These are phyloP conservation scores for Agastache rugosa DNA, from an alignment of 257 asterid species.

Conservation along the genomic window DNA sequence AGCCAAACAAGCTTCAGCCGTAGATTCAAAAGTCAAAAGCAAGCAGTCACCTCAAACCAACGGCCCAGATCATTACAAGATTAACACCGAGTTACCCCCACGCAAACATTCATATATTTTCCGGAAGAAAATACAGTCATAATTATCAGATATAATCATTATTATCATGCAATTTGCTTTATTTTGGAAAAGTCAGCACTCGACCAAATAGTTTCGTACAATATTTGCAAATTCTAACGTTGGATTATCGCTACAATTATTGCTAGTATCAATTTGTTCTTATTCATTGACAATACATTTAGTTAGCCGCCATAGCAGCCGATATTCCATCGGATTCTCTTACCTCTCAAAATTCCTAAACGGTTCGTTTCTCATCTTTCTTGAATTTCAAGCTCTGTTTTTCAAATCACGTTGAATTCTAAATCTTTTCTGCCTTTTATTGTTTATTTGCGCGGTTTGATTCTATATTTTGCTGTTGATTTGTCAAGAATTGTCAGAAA, in stretches of 20 bases:
- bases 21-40: constrained; percentile 32
- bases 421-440: background rate
- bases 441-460: constrained; percentile 11
- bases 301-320: constrained; percentile 37
- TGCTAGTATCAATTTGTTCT: constrained; percentile 11
- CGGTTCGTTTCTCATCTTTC: constrained; percentile 43
- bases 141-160: constrained; percentile 13
- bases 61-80: constrained; percentile 31
- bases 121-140: background rate
- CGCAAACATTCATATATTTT: constrained; percentile 23
- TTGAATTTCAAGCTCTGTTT: constrained; percentile 22
- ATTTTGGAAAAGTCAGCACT: constrained; percentile 27
- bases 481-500: constrained; percentile 20
- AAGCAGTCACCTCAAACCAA: constrained; percentile 23
- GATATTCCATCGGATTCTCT: constrained; percentile 42
- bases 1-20: constrained; percentile 29
- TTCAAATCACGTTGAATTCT: constrained; percentile 19
- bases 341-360: constrained; percentile 10
- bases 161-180: constrained; percentile 4
- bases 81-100: constrained; percentile 6
- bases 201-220: constrained; percentile 4
- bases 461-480: constrained; percentile 16
- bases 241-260: constrained; percentile 2
- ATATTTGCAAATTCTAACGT: constrained; percentile 3
- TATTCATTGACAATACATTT: constrained; percentile 10